A percentile compares a stretch with the other conserved stretches of the same genome.
Conservation (phyloP, 495 filamentous ascomycete genomes). For the Neurospora tetraspora region DNA sequence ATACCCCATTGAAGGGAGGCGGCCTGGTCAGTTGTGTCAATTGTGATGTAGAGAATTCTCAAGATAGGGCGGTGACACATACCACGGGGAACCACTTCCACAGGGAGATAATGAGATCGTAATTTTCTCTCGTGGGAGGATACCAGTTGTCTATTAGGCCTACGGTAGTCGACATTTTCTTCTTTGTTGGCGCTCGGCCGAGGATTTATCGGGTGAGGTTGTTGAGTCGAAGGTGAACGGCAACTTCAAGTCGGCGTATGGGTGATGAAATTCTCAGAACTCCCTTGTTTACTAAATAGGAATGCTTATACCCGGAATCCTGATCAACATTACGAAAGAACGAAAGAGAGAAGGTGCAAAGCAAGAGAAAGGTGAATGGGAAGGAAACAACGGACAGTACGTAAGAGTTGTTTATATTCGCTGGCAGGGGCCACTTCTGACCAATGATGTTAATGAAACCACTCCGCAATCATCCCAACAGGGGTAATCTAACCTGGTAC, state of each 20-base stretch:
- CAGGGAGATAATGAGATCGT: conserved; percentile 39
- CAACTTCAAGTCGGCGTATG: background rate
- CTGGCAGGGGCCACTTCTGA: background rate
- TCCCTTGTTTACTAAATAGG: background rate
- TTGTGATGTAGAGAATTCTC: background rate
- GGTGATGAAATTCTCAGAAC: background rate
- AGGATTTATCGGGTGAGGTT: background rate
- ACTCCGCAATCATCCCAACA: background rate
- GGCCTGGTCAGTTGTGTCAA: conserved; percentile 28
- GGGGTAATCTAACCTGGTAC: background rate
- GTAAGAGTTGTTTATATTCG: background rate
- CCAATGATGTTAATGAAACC: background rate
- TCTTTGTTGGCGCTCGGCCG: background rate
- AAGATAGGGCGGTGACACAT: background rate
- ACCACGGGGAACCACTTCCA: conserved; percentile 41
- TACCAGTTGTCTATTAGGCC: conserved; percentile 37
- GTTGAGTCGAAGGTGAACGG: background rate
- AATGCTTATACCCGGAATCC: background rate
- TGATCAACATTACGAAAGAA: background rate
- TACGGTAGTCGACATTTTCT: conserved; percentile 7
- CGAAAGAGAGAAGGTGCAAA: background rate
- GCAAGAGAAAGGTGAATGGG: background rate
- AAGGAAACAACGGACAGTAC: background rate
- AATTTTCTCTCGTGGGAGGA: conserved; percentile 43
- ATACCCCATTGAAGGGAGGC: conserved; percentile 53